A percentile compares a stretch with the other conserved stretches of the same genome.
Conservation (phyloP, 2,329 filamentous ascomycete genomes). For the Coleophoma crateriformis region DNA sequence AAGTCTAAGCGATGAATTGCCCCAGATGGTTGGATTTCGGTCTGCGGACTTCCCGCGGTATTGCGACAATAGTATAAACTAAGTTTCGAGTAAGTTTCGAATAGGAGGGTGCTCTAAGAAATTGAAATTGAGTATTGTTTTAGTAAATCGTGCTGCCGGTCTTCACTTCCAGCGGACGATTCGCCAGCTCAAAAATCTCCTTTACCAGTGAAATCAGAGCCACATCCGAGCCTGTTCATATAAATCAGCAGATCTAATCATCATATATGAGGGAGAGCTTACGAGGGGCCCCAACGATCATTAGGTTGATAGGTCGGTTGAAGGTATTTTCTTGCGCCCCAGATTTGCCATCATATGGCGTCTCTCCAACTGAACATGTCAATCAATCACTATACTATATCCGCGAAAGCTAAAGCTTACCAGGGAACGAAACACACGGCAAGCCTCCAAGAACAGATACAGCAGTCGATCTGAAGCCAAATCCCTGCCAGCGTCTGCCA, state of each 20-base stretch:
- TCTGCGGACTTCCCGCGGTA: too few relatives aligned
- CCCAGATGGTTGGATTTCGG: too few relatives aligned
- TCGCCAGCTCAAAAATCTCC: not conserved
- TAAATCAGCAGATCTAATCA: not conserved
- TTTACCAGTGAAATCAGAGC: constrained; percentile 1
- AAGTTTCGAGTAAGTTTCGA: too few relatives aligned
- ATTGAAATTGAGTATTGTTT: not conserved
- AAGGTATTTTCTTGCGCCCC: constrained; percentile 4
- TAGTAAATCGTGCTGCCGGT: not conserved
- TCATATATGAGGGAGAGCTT: not conserved
- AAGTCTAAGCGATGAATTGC: too few relatives aligned
- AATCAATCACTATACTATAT: not conserved
- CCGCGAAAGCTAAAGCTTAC: constrained; percentile 3
- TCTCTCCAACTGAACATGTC: constrained; percentile 9
- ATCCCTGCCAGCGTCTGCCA: constrained; percentile 14
- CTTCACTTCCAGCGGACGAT: not conserved
- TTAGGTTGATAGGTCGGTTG: constrained; percentile 12
- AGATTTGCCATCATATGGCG: constrained; percentile 5
- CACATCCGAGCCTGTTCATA: constrained; percentile 4
- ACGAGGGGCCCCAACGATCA: constrained; percentile 12
- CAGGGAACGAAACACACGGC: constrained; percentile 12
- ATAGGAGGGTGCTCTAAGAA: too few relatives aligned
- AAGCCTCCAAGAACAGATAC: constrained; percentile 13
- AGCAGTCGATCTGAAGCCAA: constrained; percentile 9
- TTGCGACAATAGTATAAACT: too few relatives aligned